Conservation (phyloP, 192 early-diverging fungal species). For the Coemansia nantahalensis region DNA sequence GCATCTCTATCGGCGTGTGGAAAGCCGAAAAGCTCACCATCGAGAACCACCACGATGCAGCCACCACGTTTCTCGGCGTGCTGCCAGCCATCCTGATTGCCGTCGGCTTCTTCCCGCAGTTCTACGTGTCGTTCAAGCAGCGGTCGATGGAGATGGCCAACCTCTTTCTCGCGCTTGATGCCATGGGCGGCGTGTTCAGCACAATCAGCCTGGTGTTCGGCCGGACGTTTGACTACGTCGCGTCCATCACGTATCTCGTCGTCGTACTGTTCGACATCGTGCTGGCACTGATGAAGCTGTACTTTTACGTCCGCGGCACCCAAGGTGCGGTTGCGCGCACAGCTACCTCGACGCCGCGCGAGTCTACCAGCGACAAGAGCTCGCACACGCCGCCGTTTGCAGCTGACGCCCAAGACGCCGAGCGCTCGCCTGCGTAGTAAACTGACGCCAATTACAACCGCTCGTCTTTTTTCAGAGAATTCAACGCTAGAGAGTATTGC, state of each 20-base stretch:
- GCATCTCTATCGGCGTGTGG: constrained; percentile 4
- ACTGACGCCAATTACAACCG: no score
- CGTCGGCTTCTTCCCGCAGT: constrained; percentile 47
- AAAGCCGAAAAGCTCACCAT: constrained; percentile 32
- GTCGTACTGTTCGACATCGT: constrained; percentile 46
- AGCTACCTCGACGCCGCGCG: no score
- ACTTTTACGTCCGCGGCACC: constrained; percentile 28
- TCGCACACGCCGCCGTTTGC: no score
- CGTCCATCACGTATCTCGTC: constrained; percentile 48
- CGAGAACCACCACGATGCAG: constrained; percentile 10
- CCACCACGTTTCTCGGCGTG: constrained; percentile 38
- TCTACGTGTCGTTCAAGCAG: constrained; percentile 47
- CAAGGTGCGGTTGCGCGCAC: constrained; percentile 5
- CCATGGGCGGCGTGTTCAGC: constrained; percentile 41
- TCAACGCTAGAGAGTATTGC: no score
- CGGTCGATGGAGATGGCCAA: constrained; percentile 50
- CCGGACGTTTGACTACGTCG: constrained; percentile 49
- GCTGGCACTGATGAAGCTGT: constrained; percentile 42
- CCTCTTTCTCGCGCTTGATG: constrained; percentile 44
- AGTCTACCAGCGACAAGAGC: no score
- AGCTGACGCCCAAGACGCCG: no score
- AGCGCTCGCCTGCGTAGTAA: no score
- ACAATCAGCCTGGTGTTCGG: constrained; percentile 50
- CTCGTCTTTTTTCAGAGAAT: no score
- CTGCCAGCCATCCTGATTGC: constrained; percentile 48